Conservation (phyloP, 2,329 filamentous ascomycete species). For the Bimuria novae-zelandiae region DNA sequence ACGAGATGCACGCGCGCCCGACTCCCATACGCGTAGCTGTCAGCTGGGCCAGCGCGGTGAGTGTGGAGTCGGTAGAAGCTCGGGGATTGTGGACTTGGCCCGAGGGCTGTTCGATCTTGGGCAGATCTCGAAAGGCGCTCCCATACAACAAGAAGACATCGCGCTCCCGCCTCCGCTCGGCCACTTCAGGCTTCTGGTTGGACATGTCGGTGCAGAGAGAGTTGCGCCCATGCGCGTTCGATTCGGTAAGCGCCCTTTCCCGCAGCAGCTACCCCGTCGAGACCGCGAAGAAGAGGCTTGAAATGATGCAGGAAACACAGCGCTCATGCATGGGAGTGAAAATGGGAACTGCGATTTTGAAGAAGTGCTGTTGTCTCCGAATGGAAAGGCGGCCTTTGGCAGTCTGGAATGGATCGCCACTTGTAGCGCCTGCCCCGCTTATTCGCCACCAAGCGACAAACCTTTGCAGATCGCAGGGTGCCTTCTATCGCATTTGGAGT, state of each 20-base stretch:
- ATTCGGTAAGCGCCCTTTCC: not conserved
- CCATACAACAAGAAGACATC: conserved; percentile 34
- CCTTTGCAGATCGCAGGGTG: too few species aligned
- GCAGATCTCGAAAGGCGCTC: conserved; percentile 30
- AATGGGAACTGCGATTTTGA: too few species aligned
- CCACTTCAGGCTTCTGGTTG: not conserved
- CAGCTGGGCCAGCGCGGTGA: conserved; percentile 44
- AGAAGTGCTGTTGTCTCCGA: too few species aligned
- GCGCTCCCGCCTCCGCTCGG: conserved; percentile 30
- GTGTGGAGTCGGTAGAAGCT: conserved; percentile 32
- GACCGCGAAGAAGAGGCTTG: not conserved
- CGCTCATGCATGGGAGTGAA: not conserved
- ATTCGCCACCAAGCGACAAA: too few species aligned
- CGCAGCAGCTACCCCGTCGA: not conserved
- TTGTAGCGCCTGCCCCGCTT: too few species aligned
- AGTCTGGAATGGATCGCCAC: too few species aligned
- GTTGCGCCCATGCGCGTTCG: not conserved
- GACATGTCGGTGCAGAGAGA: not conserved
- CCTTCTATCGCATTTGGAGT: too few species aligned
- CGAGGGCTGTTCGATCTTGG: conserved; percentile 18
- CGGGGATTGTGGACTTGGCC: conserved; percentile 19
- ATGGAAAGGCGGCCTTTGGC: too few species aligned
- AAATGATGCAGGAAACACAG: not conserved
- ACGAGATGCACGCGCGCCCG: conserved; percentile 41
- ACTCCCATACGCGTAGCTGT: conserved; percentile 40